Evolutionary conservation across 106 monocot species (phyloP).

Genomic region (Xerophyta viscosa): DNA sequence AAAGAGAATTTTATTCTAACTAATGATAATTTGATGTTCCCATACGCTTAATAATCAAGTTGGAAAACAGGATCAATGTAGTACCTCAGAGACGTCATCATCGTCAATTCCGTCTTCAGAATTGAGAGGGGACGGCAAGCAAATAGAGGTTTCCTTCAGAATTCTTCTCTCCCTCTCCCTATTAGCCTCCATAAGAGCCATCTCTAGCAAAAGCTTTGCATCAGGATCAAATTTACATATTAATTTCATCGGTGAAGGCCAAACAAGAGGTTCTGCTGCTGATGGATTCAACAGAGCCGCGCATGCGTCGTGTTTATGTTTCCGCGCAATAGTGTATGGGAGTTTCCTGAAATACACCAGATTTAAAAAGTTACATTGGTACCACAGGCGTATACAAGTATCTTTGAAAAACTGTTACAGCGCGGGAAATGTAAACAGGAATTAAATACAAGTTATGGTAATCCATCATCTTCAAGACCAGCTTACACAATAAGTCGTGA

Average conservation of each 20-base stretch:
- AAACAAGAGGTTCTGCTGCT: slow-evolving; percentile 80
- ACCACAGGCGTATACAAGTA: neutral
- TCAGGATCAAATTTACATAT: slow-evolving; percentile 72
- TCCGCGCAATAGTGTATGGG: slow-evolving; percentile 69
- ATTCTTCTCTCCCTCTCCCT: slow-evolving; percentile 74
- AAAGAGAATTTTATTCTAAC: neutral
- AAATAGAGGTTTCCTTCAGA: slow-evolving; percentile 49
- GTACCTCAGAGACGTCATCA: slow-evolving; percentile 55
- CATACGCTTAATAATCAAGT: no score
- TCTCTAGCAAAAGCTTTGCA: slow-evolving; percentile 68
- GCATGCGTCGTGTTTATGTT: slow-evolving; percentile 58
- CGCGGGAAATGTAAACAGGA: neutral
- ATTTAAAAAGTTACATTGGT: neutral
- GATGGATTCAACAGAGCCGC: slow-evolving; percentile 88
- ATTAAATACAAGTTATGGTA: no score
- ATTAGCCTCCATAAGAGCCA: slow-evolving; percentile 78
- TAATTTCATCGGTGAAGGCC: slow-evolving; percentile 92
- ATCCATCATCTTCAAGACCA: no score
- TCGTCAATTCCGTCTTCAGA: slow-evolving; percentile 52
- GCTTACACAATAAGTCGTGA: no score
- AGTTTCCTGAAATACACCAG: slow-evolving; percentile 45
- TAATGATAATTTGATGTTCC: neutral
- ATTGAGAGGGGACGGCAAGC: slow-evolving; percentile 36
- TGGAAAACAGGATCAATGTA: neutral
- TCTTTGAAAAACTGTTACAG: neutral